Evolutionary conservation across 805 yeast species (phyloP).

Genomic region (Jamesozyma spencerorum): DNA sequence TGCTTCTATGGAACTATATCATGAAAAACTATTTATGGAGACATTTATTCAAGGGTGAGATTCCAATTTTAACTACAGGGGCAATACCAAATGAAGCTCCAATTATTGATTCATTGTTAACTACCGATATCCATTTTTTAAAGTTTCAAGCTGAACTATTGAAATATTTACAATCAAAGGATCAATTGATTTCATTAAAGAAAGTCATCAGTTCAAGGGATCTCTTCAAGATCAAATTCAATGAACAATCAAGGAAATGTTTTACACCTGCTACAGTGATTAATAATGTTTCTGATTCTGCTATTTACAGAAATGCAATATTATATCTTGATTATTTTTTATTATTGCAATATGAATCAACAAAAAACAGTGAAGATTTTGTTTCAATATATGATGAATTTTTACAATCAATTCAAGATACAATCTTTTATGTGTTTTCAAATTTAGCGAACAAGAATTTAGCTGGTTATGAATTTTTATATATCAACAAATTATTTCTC

Average conservation of each 20-base stretch:
- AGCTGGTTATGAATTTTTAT: slow-evolving; percentile 27
- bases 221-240: slow-evolving; percentile 11
- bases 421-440: slow-evolving; percentile 26
- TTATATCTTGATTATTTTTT: slow-evolving; percentile 18
- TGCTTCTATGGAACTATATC: slow-evolving; percentile 23
- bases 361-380: slow-evolving; percentile 14
- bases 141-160: slow-evolving; percentile 19
- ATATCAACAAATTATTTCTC: slow-evolving; percentile 21
- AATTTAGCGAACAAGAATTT: slow-evolving; percentile 25
- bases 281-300: slow-evolving; percentile 21
- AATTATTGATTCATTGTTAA: slow-evolving; percentile 21
- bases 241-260: slow-evolving; percentile 20
- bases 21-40: slow-evolving; percentile 25
- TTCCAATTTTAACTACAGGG: slow-evolving; percentile 15
- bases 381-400: slow-evolving; percentile 16
- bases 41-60: slow-evolving; percentile 23
- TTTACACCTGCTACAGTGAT: slow-evolving; percentile 17
- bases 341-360: slow-evolving; percentile 20
- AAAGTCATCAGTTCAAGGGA: slow-evolving; percentile 15
- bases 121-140: slow-evolving; percentile 14
- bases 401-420: slow-evolving; percentile 21
- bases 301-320: slow-evolving; percentile 23
- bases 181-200: slow-evolving; percentile 15
- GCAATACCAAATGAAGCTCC: slow-evolving; percentile 12
- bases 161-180: slow-evolving; percentile 22